Conservation (phyloP, 139 green algal genomes). For the Yamagishiella unicocca region DNA sequence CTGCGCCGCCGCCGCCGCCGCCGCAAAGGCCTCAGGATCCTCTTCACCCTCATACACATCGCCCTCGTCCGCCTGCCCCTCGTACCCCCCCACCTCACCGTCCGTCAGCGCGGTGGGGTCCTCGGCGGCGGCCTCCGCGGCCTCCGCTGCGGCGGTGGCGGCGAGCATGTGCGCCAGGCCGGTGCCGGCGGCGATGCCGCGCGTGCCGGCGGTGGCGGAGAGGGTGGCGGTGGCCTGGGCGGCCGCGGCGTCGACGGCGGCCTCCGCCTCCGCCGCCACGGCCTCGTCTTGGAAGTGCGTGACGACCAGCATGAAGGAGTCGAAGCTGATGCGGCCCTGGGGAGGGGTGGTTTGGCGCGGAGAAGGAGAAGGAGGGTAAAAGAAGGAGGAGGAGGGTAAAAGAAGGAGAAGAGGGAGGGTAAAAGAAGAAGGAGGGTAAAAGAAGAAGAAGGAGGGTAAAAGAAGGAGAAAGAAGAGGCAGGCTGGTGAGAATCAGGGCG, state of each 20-base stretch:
- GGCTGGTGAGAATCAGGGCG: too few relatives aligned
- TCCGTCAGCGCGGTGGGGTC: neutral
- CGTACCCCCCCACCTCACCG: neutral
- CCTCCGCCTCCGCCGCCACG: constrained; percentile 11
- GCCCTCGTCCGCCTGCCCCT: neutral
- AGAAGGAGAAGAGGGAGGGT: too few relatives aligned
- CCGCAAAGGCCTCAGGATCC: neutral
- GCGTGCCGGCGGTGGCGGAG: constrained; percentile 2
- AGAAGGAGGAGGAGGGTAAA: neutral
- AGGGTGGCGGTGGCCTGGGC: constrained; percentile 37
- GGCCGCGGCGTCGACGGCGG: constrained; percentile 36
- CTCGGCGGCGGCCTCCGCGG: neutral
- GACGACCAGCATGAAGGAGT: constrained; percentile 64
- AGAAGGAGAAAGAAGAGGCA: too few relatives aligned
- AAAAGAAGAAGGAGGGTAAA: too few relatives aligned
- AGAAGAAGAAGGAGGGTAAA: too few relatives aligned
- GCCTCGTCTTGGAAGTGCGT: constrained; percentile 54
- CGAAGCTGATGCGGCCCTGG: constrained; percentile 58
- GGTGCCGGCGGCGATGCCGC: constrained; percentile 2
- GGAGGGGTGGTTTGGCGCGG: neutral
- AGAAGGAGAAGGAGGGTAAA: neutral
- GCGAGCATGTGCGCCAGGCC: constrained; percentile 41
- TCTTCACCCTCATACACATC: neutral
- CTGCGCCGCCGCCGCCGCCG: constrained; percentile 6
- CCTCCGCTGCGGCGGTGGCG: neutral